Percentiles rank a stretch among this genome's conserved stretches.
These are phyloP conservation scores for Suhomyces choctaworum DNA, from an alignment of 1,139 yeast species.

Conservation along the genomic window DNA sequence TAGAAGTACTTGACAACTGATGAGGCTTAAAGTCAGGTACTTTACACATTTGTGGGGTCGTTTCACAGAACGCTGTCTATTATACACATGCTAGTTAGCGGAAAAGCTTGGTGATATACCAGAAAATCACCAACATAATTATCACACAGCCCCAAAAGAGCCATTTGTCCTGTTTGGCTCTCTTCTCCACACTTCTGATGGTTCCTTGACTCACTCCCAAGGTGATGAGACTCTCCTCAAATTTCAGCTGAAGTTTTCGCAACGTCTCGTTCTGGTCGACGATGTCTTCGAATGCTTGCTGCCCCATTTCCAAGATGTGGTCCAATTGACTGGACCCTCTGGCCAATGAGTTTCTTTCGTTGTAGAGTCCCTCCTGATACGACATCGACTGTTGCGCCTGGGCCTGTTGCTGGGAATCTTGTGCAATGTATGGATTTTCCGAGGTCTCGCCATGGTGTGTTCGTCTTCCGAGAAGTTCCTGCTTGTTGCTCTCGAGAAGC, in stretches of 20 bases:
- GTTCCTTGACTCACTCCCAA: constrained; percentile 88
- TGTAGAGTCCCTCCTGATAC: constrained; percentile 64
- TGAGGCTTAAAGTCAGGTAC: no score
- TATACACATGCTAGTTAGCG: constrained; percentile 4
- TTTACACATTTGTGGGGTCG: no score
- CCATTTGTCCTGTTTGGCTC: constrained; percentile 89
- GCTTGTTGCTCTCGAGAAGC: constrained; percentile 52
- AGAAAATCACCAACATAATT: constrained; percentile 65
- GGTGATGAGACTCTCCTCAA: constrained; percentile 71
- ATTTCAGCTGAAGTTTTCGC: constrained; percentile 58
- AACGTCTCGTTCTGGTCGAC: constrained; percentile 81
- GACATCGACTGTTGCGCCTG: constrained; percentile 31
- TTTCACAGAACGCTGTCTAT: background rate
- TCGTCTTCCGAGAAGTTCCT: constrained; percentile 64
- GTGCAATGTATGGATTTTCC: constrained; percentile 61
- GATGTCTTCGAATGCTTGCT: constrained; percentile 79
- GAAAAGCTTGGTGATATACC: constrained; percentile 66
- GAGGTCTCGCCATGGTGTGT: constrained; percentile 33
- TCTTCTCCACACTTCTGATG: constrained; percentile 72
- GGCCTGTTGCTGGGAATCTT: constrained; percentile 25
- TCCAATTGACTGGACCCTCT: constrained; percentile 83
- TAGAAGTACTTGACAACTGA: no score
- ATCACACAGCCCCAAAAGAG: constrained; percentile 77
- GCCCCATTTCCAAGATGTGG: constrained; percentile 87
- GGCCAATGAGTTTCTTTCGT: constrained; percentile 64